Evolutionary conservation across 768 basidiomycete species (phyloP), one percentile per base, ranked within the genome.

Genomic region (Hortiboletus campestris): DNA sequence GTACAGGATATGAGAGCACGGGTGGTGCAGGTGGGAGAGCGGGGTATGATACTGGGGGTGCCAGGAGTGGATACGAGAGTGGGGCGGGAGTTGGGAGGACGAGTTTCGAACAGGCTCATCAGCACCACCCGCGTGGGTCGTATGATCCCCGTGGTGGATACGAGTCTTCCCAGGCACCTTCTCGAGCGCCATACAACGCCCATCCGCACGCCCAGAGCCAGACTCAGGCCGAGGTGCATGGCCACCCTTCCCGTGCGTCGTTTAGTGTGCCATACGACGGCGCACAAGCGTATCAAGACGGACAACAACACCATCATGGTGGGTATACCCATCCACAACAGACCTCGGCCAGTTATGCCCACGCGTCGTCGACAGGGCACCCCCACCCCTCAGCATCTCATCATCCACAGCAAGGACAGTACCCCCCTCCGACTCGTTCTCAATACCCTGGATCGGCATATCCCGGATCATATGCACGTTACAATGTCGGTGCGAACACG

Each of bases 401-500:
- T 25, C 60, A 65, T 50, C 45, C 57, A 29, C 67, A 60, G 5
- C 67, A 66, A 51, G 58, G 49, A 25, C 68, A 70, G 25, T 68
- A 66, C 31, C 45, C 68, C 2, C 59, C 69, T 51, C 57, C 66
- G 11, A 56, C 61, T 2, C 67, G 64, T 17, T 55, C 70, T 32
- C 69, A 70, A 29, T 72, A 61, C 49, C 51, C 65, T 17, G 46
- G 42, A 29, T 55, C 66, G 29, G 38, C 63, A 5, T 70, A 72
- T n/a, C 57, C 67, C 2, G 57, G 63, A 13, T 61, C 72, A 8
- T 71, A 72, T 19, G 49, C 68, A 11, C 65, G 60, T 12, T 71
- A 67, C 9, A 63, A 67, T 57, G 51, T 71, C 59, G 36, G 71
- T 72, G 51, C 68, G 7, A 64, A 44, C 16, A 9, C 62, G 16